Evolutionary conservation across 306 rosid genomes (phyloP), one percentile per base, ranked within the genome.

Genomic region (Pterocarpus macrocarpus): DNA sequence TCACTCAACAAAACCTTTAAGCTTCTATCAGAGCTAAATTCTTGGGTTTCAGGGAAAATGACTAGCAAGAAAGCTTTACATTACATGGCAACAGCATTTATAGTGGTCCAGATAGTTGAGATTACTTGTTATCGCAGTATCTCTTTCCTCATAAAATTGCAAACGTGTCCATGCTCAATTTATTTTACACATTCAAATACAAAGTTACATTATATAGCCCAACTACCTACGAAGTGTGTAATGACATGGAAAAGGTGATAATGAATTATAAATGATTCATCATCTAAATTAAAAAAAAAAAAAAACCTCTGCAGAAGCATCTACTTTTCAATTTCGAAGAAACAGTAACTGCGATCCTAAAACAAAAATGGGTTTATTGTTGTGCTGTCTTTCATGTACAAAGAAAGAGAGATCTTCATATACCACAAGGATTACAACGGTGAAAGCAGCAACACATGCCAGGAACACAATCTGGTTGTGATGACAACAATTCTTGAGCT

Each of bases 401-500:
- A 41, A 62, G 56, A 45, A 43, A 34, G 70, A 17, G 13, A 80
- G 38, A 11, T 44, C 36, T 73, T 41, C 50, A 13, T 80, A 64
- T 38, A 91, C 98, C 89, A 84, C 78, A 34, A 94, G 92, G 81
- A 94, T 94, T 1, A 91, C 88, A 63, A 92, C 89, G 17, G 93
- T 88, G 84, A 81, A 92, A 73, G 88, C 93, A 77, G 86, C 92
- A 73, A 92, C 83, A 28, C 90, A 89, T n/a, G 83, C 79, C 6
- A 92, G 53, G 90, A 92, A 94, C 15, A 83, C 73, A 74, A 82
- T 90, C 88, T 94, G 98, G 45, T 94, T 92, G n/a, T 56, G 92
- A 57, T 88, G 79, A 91, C 97, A 94, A 75, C 98, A 94, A 58
- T 69, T 84, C 83, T 81, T 94, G 44, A 94, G 92, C 87, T 89